Base-by-base conservation (phyloP, 192 early-diverging fungal genomes). In the Linnemannia exigua region DNA sequence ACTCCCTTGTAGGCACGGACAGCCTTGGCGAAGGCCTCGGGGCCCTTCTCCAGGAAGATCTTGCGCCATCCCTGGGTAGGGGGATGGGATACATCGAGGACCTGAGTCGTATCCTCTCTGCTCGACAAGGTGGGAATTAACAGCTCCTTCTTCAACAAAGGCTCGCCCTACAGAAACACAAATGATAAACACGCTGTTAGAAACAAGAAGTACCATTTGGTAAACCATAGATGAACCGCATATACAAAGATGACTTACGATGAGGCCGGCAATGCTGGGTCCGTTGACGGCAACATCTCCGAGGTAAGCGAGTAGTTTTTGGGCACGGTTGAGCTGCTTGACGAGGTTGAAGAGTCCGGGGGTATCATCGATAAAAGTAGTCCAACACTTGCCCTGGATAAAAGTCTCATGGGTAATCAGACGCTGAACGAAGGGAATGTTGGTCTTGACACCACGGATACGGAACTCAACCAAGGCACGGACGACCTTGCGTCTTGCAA, bases 361-460 rank as follows among this genome's bases (percentile, higher is more conserved):
- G 2, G 97, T 96, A 88, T 98, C 98, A 87, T 99, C 98, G 82
- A 99, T 98, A 75, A 98, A 99, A 17, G 98, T 99, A 22, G 98
- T 99, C 98, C 98, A 99, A 84, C 96, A 93, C 79, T 92, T 91
- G 72, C 97, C 98, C 47, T 88, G 87, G 52, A 93, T 93, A 76
- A 99, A 97, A 6, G 93, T 94, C 8, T 92, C 92, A 89, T 97
- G 93, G 7, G 93, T 94, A 54, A 99, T 90, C 76, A 99, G 90
- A 44, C 95, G 92, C 88, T 95, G 96, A 61, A 99, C 90, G 90
- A 98, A 99, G 72, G 94, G 93, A 89, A 98, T 96, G 88, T 98
- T 99, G 70, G 97, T 99, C 88, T 99, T 97, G 80, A 99, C 93
- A 79, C 98, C 98, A 75, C 97, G 95, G 72, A 99, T 96, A 87